These are phyloP conservation scores for Calonectria hawksworthii DNA, from an alignment of 2,329 filamentous ascomycete species.

Conservation along the genomic window DNA sequence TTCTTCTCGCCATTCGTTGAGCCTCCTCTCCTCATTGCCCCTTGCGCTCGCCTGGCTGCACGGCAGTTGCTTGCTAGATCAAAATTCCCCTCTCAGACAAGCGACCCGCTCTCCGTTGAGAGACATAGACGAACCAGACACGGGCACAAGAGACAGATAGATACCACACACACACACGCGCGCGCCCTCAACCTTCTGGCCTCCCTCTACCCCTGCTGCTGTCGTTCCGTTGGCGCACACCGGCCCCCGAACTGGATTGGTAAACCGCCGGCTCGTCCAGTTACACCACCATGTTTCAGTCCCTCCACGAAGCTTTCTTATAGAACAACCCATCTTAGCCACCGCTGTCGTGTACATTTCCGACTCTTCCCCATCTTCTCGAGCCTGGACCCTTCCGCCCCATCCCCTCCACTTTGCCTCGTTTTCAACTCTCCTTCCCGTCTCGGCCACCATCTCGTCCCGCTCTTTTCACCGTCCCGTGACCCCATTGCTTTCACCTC, in stretches of 20 bases:
- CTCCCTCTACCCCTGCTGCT: constrained; percentile 7
- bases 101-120: constrained; percentile 25
- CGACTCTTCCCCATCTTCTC: constrained; percentile 18
- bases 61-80: constrained; percentile 23
- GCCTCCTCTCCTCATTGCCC: background rate
- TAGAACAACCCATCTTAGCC: constrained; percentile 33
- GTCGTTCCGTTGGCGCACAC: constrained; percentile 23
- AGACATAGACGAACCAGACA: constrained; percentile 20
- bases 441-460: constrained; percentile 18
- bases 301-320: constrained; percentile 43
- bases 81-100: background rate
- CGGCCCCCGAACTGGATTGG: constrained; percentile 43
- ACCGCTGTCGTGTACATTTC: constrained; percentile 18
- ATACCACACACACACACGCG: constrained; percentile 2
- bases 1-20: background rate
- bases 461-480: constrained; percentile 8
- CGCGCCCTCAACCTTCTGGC: background rate
- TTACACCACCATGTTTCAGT: constrained; percentile 56
- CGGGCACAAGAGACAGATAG: constrained; percentile 11
- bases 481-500: background rate
- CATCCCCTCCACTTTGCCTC: constrained; percentile 23
- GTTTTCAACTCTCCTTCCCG: constrained; percentile 3
- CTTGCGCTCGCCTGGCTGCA: background rate
- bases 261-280: constrained; percentile 46
- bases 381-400: constrained; percentile 12